These are phyloP conservation scores for Rhodotorula diobovata DNA, from an alignment of 768 basidiomycete species.

Conservation along the genomic window DNA sequence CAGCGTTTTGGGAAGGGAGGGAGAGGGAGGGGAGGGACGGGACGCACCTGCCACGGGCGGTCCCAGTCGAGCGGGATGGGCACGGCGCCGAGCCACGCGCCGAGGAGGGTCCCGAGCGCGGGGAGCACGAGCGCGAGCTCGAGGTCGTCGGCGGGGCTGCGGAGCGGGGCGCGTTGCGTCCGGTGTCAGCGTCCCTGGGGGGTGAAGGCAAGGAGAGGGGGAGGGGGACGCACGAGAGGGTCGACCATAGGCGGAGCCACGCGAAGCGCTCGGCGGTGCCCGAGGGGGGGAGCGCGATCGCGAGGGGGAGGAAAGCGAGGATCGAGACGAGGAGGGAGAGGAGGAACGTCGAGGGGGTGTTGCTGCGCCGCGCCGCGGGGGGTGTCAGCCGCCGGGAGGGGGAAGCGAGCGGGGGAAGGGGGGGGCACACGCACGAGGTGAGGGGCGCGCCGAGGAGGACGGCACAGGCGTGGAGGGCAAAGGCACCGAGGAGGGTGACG, in stretches of 20 bases:
- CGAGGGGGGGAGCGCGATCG: conserved; percentile 66
- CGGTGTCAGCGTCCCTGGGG: neutral
- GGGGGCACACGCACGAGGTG: neutral
- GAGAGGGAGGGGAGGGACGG: neutral
- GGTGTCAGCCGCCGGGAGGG: neutral
- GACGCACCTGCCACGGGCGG: conserved; percentile 85
- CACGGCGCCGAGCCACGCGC: conserved; percentile 74
- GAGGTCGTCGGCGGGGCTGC: conserved; percentile 53
- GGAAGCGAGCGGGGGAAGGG: conserved; percentile 51
- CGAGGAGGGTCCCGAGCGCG: conserved; percentile 63
- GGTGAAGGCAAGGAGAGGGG: neutral
- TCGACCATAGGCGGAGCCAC: conserved; percentile 76
- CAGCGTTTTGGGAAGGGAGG: no score
- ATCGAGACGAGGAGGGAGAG: conserved; percentile 66
- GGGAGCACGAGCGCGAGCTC: conserved; percentile 75
- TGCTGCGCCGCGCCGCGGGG: conserved; percentile 48
- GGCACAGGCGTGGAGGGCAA: conserved; percentile 54
- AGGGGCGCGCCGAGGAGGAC: conserved; percentile 74
- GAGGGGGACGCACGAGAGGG: conserved; percentile 62
- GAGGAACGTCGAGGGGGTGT: conserved; percentile 60
- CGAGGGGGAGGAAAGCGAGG: conserved; percentile 54
- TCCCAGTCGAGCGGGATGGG: conserved; percentile 95
- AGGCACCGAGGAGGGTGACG: conserved; percentile 54
- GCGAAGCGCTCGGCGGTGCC: conserved; percentile 61
- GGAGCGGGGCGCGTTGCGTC: fast-evolving